Evolutionary conservation across 192 early-diverging fungal genomes (phyloP), one percentile per base, ranked within the genome.

Genomic region (Dissophora ornata): DNA sequence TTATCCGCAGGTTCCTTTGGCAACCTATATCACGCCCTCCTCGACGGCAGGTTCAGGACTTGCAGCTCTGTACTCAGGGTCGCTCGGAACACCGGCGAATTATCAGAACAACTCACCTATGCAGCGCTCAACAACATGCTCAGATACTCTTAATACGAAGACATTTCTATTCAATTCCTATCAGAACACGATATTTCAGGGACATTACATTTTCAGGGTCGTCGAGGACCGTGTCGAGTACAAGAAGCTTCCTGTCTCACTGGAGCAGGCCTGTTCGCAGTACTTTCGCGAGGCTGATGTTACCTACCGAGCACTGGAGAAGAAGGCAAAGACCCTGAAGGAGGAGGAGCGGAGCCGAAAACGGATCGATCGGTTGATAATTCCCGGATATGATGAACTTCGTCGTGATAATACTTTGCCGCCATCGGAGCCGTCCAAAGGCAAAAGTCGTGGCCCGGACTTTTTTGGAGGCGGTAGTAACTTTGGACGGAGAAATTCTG

Each of bases 191-290:
- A 47, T 18, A 21, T 49, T 62, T 21, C 58, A 62, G 38, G 64
- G 73, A 38, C 49, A 77, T 46, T 77, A 77, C 52, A 40, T 77
- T 44, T 77, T 77, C 15, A 57, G 73, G 4, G 64, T 77, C 0
- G 34, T 62, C 4, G 57, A 46, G 11, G 47, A 67, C 15, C 57
- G 53, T 26, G 46, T 77, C 53, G 73, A 77, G 24, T 77, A 77
- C 33, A 67, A 49, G 47, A 67, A 50, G 24, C 38, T 77, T 16
- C 56, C 57, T 18, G 9, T 22, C 10, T 12, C 28, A 22, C 36
- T 56, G 52, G 53, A 77, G 15, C 46, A 33, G 13, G 30, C 45
- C 7, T 77, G 64, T 18, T 56, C 65, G 6, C 64, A 77, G 19
- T 77, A 77, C 26, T 77, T 77, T 42, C 57, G 46, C 12, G 45